Evolutionary conservation across 2,329 filamentous ascomycete genomes (phyloP), one percentile per base, ranked within the genome.

Genomic region (Trichoderma pleuroti): DNA sequence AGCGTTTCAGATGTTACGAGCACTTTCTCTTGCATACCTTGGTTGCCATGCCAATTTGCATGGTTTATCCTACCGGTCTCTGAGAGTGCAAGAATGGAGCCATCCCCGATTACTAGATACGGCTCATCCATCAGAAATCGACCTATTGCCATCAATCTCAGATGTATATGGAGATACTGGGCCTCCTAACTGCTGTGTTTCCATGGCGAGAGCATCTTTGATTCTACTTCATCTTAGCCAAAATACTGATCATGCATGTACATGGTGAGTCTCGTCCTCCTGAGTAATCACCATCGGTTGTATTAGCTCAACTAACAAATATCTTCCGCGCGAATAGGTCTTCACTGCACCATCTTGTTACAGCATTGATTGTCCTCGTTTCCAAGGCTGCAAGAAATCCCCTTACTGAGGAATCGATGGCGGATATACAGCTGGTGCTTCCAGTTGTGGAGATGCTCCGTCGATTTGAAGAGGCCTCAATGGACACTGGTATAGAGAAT

Each of bases 391-490:
- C 49, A 26, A 54, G 26, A 39, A 39, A 66, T 21, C 46, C 63
- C 16, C 21, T 66, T 12, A 36, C 63, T 4, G 63, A 66, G 7
- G 63, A 66, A 52, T 66, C 63, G 18, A 56, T 66, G 46, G 63
- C 63, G 11, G 63, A 66, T 12, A 36, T 66, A 16, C 63, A 66
- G 16, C 63, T 66, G 24, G 63, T 49, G 6, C 49, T 66, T 24
- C 46, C 49, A 8, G 63, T 66, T 4, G 63, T 66, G 8, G 63
- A 66, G 30, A 66, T 66, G 63, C 46, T 66, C 16, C 63, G 32
- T 34, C 16, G 32, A 24, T 66, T 66, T 28, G 63, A 36, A 10
- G 46, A 66, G 21, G 12, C 24, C 36, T 39, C 46, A 28, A 28
- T 26, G 49, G 46, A 66, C 8, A 56, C 21, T 9, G 34, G 34